Evolutionary conservation across 2,329 filamentous ascomycete genomes (phyloP), one percentile per base, ranked within the genome.

Genomic region (Arthroderma sp.): DNA sequence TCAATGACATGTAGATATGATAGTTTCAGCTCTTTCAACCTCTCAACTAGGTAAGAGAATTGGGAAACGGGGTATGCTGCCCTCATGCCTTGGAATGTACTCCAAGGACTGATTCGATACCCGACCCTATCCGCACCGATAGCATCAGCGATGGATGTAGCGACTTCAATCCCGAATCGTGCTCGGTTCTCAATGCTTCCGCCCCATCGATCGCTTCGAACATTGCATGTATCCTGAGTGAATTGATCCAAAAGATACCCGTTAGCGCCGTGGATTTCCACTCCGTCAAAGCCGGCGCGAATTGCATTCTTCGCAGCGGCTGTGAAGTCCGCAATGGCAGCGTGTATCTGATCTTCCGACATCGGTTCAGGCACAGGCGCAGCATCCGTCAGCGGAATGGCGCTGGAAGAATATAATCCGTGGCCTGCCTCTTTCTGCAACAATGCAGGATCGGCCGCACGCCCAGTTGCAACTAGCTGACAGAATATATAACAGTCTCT

Each of bases 1-100:
- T 83, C 77, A 5, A 83, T 63, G 0, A 82, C 47, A 56, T 82
- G 78, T 1, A 82, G 56, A 54, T 78, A 83, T 0, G 77, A 71
- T 9, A 84, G 62, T 1, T 71, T 66, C 1, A 79, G 57, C 28
- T 64, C 58, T 43, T 68, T 71, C 7, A 78, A 62, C 36, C 71
- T 67, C 30, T 62, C 53, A 36, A 77, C 66, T 5, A 82, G 56
- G 53, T 83, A 66, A 0, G 63, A 64, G 54, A 83, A 85, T 49
- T 84, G 78, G 0, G 78, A 74, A 6, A 75, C 54, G 0, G 79
- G 78, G 38, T 84, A 69, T 0, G 59, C 51, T 75, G 82, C 81
- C 30, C 64, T 63, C 78, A 83, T 66, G 5, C 51, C 62, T 52
- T 66, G 59, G 54, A 64, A 65, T 1, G 50, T 50, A 42, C 55